A percentile compares a stretch with the other conserved stretches of the same genome.
Evolutionary conservation across 1,139 yeast species (phyloP).

Genomic region (Protomyces pachydermus): DNA sequence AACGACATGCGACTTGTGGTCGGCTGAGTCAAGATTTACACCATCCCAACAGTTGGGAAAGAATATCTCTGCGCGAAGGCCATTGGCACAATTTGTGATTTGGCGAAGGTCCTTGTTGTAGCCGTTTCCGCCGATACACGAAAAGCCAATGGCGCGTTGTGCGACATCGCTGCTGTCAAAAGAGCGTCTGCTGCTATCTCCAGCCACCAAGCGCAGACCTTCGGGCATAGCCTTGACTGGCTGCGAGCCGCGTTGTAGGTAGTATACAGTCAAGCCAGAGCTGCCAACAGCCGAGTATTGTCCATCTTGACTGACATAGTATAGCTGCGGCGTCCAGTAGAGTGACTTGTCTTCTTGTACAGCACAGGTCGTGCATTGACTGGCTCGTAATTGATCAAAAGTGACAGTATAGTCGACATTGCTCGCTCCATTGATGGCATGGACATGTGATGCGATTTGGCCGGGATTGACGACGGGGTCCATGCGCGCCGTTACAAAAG

Average conservation of each 20-base stretch:
- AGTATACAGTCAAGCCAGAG: constrained; percentile 24
- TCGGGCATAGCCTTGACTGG: constrained; percentile 23
- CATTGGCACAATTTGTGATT: constrained; percentile 26
- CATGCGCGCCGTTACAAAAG: constrained; percentile 21
- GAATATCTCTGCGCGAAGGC: constrained; percentile 29
- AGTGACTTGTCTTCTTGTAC: constrained; percentile 24
- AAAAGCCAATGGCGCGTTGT: constrained; percentile 22
- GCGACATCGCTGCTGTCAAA: constrained; percentile 15
- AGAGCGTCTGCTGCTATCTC: constrained; percentile 16
- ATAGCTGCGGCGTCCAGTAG: constrained; percentile 28
- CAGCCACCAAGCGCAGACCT: constrained; percentile 25
- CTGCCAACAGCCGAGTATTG: constrained; percentile 15
- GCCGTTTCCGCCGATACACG: constrained; percentile 26
- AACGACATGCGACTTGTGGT: constrained; percentile 28
- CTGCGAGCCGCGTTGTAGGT: constrained; percentile 23
- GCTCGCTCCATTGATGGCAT: constrained; percentile 20
- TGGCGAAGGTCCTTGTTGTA: constrained; percentile 2
- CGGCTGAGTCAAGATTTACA: constrained; percentile 27
- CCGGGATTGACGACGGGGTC: constrained; percentile 25
- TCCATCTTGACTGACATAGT: constrained; percentile 22
- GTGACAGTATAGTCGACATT: constrained; percentile 3
- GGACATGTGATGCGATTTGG: constrained; percentile 20
- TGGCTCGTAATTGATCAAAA: constrained; percentile 7
- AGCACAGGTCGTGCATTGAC: constrained; percentile 26
- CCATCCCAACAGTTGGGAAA: constrained; percentile 31